A percentile compares a stretch with the other conserved stretches of the same genome.
Evolutionary conservation across 768 basidiomycete species (phyloP).

Genomic region (Pisolithus orientalis): DNA sequence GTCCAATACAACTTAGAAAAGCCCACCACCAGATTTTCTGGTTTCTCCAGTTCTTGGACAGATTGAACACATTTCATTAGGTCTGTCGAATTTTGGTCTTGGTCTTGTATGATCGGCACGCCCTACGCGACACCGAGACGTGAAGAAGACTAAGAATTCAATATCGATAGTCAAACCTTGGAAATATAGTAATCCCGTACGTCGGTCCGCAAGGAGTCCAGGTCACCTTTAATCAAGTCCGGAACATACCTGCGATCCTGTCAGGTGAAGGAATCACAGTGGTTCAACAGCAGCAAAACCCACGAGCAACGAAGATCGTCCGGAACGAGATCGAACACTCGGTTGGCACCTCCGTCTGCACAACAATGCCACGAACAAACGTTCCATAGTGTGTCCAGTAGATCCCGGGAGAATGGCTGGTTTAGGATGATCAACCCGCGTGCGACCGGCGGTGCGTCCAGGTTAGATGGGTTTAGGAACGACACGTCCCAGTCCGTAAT

Average conservation of each 20-base stretch:
- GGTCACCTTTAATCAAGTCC: slow-evolving; percentile 86
- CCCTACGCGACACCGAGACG: slow-evolving; percentile 37
- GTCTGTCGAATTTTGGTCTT: slow-evolving; percentile 80
- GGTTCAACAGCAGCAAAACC: background rate
- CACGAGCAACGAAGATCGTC: slow-evolving; percentile 10
- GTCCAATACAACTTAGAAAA: background rate
- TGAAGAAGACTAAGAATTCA: background rate
- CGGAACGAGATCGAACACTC: slow-evolving; percentile 55
- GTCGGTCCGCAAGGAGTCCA: slow-evolving; percentile 80
- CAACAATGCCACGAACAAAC: slow-evolving; percentile 52
- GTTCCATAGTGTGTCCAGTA: slow-evolving; percentile 60
- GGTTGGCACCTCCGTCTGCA: slow-evolving; percentile 87
- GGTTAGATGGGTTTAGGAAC: slow-evolving; percentile 17
- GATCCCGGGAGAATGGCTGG: slow-evolving; percentile 65
- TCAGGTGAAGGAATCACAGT: background rate
- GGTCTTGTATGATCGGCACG: slow-evolving; percentile 60
- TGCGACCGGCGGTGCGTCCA: background rate
- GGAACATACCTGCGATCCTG: slow-evolving; percentile 56
- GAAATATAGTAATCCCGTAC: slow-evolving; percentile 63
- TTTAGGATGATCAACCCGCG: slow-evolving; percentile 84
- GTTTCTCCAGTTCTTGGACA: slow-evolving; percentile 51
- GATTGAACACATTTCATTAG: slow-evolving; percentile 85
- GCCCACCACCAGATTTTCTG: slow-evolving; percentile 33
- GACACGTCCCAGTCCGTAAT: slow-evolving; percentile 18
- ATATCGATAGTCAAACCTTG: slow-evolving; percentile 36